Base-by-base conservation (phyloP, 2,329 filamentous ascomycete genomes). In the Sporothrix luriei region DNA sequence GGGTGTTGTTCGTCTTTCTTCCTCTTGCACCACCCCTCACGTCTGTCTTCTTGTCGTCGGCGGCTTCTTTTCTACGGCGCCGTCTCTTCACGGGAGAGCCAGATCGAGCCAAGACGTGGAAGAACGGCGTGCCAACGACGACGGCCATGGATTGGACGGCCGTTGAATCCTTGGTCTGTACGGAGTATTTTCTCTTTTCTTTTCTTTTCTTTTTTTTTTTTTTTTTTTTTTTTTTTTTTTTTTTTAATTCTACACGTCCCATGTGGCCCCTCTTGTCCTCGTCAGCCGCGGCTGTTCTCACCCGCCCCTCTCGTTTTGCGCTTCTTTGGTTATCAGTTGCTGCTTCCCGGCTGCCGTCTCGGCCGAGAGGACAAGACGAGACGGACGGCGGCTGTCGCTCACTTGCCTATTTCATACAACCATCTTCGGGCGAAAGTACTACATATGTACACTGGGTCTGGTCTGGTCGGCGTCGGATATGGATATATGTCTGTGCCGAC, bases 371-470 rank as follows among this genome's bases (percentile, higher is more conserved):
- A 33, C 14, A 2, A 16, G 14, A 24, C 10, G 33, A 43, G 7
- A 11, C 3, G 29, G 9, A 61, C 10, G 29, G 10, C 9, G n/a
- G 10, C 26, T 26, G 55, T 40, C n/a, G 55, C 55, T 61, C 33
- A 61, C 43, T 61, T 61, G 33, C 55, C 33, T n/a, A 24, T 61
- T 61, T n/a, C 55, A 61, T 61, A 40, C 55, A 24, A 24, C n/a
- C 24, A 61, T 61, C 33, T 61, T 61, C 55, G 55, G 33, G 43
- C 10, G 33, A 61, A 61, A 21, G n/a, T n/a, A n/a, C 33, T 3
- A 29, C 29, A n/a, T n/a, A n/a, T n/a, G 29, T 29, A 33, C 1
- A 33, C 33, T 33, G 38, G n/a, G 26, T 21, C 19, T 24, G 33
- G 10, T 61, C 55, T n/a, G n/a, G n/a, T n/a, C n/a, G n/a, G n/a